A percentile compares a stretch with the other conserved stretches of the same genome.
Evolutionary conservation across 495 filamentous ascomycete genomes (phyloP).

Genomic region (Trichoderma erinaceum): DNA sequence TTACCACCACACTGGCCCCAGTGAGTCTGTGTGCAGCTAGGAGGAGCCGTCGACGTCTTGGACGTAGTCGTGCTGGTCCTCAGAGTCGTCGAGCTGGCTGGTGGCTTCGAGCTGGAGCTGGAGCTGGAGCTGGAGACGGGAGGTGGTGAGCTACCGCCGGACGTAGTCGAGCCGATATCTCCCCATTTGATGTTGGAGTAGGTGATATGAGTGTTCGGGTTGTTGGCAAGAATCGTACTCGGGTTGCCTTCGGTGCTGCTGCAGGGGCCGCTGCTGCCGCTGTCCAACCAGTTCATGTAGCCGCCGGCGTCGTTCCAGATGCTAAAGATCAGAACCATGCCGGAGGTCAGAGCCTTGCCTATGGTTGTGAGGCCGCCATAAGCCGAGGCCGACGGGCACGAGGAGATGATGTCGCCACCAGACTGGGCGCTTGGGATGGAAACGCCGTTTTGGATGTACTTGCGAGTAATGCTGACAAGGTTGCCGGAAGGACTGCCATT

Average conservation of each 20-base stretch:
- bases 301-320: conserved; percentile 56
- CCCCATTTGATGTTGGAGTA: conserved; percentile 59
- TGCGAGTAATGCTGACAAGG: conserved; percentile 51
- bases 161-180: conserved; percentile 49
- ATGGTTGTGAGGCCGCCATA: conserved; percentile 54
- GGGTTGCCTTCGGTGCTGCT: conserved; percentile 46
- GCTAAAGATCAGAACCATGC: conserved; percentile 62
- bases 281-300: conserved; percentile 62
- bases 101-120: no score
- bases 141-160: neutral
- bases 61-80: neutral
- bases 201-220: conserved; percentile 42
- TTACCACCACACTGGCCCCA: conserved; percentile 3
- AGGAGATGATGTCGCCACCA: conserved; percentile 46
- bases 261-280: conserved; percentile 52
- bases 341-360: conserved; percentile 49
- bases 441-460: conserved; percentile 55
- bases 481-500: conserved; percentile 42
- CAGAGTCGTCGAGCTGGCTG: neutral
- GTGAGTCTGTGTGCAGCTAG: neutral
- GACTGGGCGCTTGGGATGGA: conserved; percentile 41
- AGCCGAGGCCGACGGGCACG: conserved; percentile 46
- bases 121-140: conserved; percentile 12
- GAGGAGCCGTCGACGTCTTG: neutral
- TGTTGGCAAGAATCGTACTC: conserved; percentile 35